Base-by-base conservation (phyloP, 2,329 filamentous ascomycete genomes). In the Parasarocladium wereldwijsianum region DNA sequence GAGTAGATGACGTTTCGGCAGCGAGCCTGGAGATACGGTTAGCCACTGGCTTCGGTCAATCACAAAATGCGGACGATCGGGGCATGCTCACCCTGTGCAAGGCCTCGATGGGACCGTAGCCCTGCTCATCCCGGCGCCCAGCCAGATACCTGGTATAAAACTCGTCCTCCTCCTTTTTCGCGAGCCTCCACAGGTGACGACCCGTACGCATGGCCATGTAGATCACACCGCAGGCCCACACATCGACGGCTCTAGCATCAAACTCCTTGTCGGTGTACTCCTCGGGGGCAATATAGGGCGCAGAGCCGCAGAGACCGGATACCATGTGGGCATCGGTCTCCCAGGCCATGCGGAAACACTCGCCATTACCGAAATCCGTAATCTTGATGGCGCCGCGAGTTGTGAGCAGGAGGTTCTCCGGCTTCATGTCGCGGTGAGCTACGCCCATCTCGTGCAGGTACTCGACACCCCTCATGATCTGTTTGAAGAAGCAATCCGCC, bases 371-470 rank as follows among this genome's bases (percentile, higher is more conserved):
- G 44, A 98, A 98, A 52, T 98, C 90, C 17, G 90, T 96, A 40
- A 98, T 98, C 49, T 98, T 98, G 42, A 98, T 71, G 10, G 76
- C 82, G 34, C 90, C 90, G 40, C 86, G 83, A 1, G 82, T 90
- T 4, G 90, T 98, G 33, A 98, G 66, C 1, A 98, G 73, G 9
- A 98, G 66, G 43, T 98, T 98, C 54, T 98, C 90, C 1, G 90
- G 90, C 55, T 98, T 98, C 26, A 98, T 60, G 46, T 98, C 90
- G 37, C 90, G 81, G 52, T 98, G 90, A 9, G 90, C 87, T 16
- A 98, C 90, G 33, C 90, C 90, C 90, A 96, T 98, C 50, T 96
- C 87, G 56, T 98, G 90, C 62, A 98, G 85, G 53, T 98, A 98
- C 55, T 96, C 87, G 31, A 98, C 90, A 37, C 90, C 90, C 34